Evolutionary conservation across 2,329 filamentous ascomycete genomes (phyloP).

Genomic region (Zymoseptoria brevis): DNA sequence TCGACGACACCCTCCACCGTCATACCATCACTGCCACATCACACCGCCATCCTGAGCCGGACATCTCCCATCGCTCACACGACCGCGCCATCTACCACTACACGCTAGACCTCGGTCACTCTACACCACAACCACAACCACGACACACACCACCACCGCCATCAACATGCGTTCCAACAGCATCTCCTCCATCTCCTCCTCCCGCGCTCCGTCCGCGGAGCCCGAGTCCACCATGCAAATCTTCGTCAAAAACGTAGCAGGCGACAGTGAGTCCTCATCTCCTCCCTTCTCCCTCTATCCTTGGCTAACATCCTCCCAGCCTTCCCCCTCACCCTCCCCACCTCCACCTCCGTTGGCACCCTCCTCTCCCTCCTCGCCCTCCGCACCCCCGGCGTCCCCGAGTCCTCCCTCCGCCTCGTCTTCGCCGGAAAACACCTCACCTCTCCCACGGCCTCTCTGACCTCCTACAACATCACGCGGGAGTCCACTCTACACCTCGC

Average conservation of each 20-base stretch:
- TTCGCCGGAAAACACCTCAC: conserved; percentile 51
- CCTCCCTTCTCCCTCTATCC: conserved; percentile 5
- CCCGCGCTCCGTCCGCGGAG: conserved; percentile 34
- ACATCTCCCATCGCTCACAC: neutral
- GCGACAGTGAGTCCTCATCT: conserved; percentile 44
- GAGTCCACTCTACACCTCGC: conserved; percentile 48
- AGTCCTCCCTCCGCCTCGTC: conserved; percentile 47
- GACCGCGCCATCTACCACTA: neutral
- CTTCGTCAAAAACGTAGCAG: conserved; percentile 53
- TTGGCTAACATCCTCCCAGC: conserved; percentile 34
- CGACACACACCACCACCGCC: neutral
- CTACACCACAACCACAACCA: neutral
- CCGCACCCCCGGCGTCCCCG: conserved; percentile 45
- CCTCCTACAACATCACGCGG: conserved; percentile 41
- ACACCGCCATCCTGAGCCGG: neutral
- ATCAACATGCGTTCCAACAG: neutral
- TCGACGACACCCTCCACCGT: neutral
- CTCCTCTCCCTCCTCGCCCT: conserved; percentile 51
- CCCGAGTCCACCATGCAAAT: conserved; percentile 50
- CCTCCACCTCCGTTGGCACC: conserved; percentile 47
- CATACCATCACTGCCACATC: neutral
- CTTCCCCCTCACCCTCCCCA: conserved; percentile 49
- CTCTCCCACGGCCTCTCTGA: conserved; percentile 35
- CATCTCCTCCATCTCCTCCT: conserved; percentile 19
- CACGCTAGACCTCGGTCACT: neutral